These are phyloP conservation scores for Urostyla sp. DNA, from an alignment of 73 alveolate species.

Conservation along the genomic window DNA sequence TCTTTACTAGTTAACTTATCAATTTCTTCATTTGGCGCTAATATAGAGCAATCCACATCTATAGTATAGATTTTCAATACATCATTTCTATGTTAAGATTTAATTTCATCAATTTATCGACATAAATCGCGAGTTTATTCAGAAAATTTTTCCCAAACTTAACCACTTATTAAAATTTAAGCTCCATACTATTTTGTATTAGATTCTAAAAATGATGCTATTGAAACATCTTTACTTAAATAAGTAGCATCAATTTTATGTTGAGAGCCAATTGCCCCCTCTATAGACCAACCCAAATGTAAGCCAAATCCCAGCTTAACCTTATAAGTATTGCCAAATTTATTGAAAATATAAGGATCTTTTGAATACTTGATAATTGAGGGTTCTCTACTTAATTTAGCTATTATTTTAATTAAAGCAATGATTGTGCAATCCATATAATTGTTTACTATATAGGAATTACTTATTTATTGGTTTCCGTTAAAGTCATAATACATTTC, in stretches of 20 bases:
- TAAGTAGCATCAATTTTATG: constrained; percentile 76
- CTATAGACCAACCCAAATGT: constrained; percentile 76
- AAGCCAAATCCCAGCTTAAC: constrained; percentile 73
- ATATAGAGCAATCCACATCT: no score
- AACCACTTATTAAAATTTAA: constrained; percentile 62
- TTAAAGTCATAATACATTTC: not conserved
- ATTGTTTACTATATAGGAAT: not conserved
- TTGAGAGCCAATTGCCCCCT: constrained; percentile 75
- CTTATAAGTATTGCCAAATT: not conserved
- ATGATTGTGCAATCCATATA: not conserved
- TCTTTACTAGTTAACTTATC: no score
- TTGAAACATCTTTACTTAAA: constrained; percentile 70
- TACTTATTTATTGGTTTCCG: constrained; percentile 46
- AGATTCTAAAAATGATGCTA: constrained; percentile 75
- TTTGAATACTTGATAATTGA: not conserved
- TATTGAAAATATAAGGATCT: not conserved
- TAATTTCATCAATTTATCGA: no score
- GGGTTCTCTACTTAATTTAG: no score
- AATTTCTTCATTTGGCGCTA: no score
- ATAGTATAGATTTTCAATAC: no score
- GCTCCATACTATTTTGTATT: constrained; percentile 76
- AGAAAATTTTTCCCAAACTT: constrained; percentile 45
- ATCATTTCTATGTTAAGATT: no score
- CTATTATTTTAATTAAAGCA: not conserved
- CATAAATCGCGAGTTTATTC: no score